These are phyloP conservation scores for Polygonum maritimum DNA, from an alignment of 148 eudicot species.

Conservation along the genomic window DNA sequence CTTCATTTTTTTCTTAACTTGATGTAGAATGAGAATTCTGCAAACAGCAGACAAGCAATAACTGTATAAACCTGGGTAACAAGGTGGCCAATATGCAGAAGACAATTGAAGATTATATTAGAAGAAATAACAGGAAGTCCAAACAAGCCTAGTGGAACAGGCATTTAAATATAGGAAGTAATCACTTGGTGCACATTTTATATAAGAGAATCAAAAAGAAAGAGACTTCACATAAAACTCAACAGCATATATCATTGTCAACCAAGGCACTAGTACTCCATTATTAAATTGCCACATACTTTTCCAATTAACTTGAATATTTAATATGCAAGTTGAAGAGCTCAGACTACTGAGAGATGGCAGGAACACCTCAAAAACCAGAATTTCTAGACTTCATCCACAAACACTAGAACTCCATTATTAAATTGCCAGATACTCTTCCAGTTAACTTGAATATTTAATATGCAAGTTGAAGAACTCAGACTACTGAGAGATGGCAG, in stretches of 20 bases:
- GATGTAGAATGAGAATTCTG: not conserved
- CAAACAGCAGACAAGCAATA: not conserved
- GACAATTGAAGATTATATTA: not conserved
- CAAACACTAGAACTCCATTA: not conserved
- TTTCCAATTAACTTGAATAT: not conserved
- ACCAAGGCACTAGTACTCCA: not conserved
- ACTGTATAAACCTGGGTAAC: not conserved
- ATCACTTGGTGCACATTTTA: no score
- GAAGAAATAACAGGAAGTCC: not conserved
- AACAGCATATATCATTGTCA: not conserved
- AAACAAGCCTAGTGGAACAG: not conserved
- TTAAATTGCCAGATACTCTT: not conserved
- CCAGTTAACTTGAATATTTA: not conserved
- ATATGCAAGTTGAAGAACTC: not conserved
- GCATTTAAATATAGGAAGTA: not conserved
- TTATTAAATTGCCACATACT: not conserved
- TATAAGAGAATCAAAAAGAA: no score
- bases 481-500: not conserved
- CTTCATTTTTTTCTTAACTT: not conserved
- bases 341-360: not conserved
- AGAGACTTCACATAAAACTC: no score
- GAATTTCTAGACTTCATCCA: not conserved
- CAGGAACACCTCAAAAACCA: not conserved
- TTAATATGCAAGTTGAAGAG: not conserved
- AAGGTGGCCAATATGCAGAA: not conserved